phyloP scores from a whole-genome alignment of 208 protist genomes.

The Naegleria gruberi region DNA sequence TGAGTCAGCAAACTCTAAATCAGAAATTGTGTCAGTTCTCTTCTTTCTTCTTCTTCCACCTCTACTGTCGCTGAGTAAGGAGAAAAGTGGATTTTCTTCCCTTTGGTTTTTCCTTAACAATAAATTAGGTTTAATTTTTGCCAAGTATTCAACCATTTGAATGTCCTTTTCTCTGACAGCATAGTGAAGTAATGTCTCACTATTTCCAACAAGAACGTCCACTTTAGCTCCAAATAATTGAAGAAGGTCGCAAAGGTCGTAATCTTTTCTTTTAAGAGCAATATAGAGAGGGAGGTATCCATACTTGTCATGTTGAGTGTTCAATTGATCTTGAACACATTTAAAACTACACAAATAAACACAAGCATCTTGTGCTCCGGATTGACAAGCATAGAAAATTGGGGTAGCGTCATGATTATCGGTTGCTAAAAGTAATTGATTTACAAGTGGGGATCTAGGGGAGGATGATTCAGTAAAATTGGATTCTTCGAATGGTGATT shows the following conservation, averaged over 20 bases:
- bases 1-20: neutral
- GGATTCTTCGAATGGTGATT: neutral
- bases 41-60: neutral
- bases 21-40: neutral
- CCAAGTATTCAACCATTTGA: neutral
- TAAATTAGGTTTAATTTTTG: neutral
- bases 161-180: neutral
- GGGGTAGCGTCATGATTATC: neutral
- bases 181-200: neutral
- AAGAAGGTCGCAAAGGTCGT: neutral
- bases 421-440: neutral
- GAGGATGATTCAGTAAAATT: neutral
- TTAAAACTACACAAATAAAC: neutral
- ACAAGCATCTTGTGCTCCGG: neutral
- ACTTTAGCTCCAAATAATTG: neutral
- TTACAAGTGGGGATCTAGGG: neutral
- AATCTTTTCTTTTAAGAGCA: neutral
- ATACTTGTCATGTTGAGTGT: neutral
- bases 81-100: neutral
- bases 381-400: neutral
- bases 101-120: neutral
- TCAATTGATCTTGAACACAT: neutral
- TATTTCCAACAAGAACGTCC: neutral
- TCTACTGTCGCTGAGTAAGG: neutral
- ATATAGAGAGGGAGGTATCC: neutral